Evolutionary conservation across 1,139 yeast genomes (phyloP).

Genomic region (Magnusiomyces tetraspermus): DNA sequence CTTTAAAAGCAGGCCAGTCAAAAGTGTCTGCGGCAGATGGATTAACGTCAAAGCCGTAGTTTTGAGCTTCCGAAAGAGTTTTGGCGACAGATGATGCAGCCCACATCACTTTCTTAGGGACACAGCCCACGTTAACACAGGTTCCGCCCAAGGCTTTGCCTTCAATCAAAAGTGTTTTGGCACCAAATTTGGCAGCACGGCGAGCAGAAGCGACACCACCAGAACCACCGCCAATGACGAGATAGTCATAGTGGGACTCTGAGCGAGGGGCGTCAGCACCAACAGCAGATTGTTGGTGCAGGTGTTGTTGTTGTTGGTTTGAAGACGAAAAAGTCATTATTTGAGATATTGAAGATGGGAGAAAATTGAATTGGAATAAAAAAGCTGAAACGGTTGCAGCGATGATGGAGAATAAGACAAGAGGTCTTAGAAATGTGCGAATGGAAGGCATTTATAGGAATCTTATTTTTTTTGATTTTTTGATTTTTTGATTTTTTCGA

Average conservation of each 20-base stretch:
- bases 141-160: conserved; percentile 84
- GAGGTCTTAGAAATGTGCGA: no score
- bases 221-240: conserved; percentile 99
- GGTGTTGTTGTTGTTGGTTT: no score
- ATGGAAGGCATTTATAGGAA: no score
- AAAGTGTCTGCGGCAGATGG: conserved; percentile 44
- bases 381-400: no score
- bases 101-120: conserved; percentile 99
- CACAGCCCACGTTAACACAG: conserved; percentile 98
- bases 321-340: no score
- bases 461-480: no score
- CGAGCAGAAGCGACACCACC: conserved; percentile 98
- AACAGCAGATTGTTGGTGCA: background rate
- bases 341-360: no score
- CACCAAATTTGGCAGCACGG: conserved; percentile 91
- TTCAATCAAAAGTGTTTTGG: conserved; percentile 75
- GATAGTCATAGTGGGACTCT: conserved; percentile 61
- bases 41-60: conserved; percentile 65
- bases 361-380: no score
- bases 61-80: conserved; percentile 60
- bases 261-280: no score
- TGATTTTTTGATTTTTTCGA: no score
- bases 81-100: conserved; percentile 84
- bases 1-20: conserved; percentile 72
- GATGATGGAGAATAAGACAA: no score